Conservation (phyloP, 257 asterid species). For the Solanum pennellii region DNA sequence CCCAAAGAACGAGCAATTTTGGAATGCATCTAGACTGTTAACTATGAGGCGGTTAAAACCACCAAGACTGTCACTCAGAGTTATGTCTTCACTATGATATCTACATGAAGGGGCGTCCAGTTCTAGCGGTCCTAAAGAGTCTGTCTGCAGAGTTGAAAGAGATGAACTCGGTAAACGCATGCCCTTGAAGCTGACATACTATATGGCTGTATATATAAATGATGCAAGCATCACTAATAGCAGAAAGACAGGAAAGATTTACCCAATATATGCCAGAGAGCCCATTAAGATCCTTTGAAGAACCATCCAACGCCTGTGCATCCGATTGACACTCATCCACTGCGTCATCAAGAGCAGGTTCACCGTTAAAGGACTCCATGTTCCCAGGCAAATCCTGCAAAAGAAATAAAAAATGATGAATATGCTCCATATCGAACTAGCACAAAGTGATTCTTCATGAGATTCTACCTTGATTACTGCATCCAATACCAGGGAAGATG, state of each 20-base stretch:
- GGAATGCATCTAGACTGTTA: constrained; percentile 86
- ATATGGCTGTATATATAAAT: not conserved
- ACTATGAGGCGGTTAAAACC: constrained; percentile 84
- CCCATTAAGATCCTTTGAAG: constrained; percentile 46
- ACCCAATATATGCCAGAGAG: constrained; percentile 88
- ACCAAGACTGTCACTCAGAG: constrained; percentile 80
- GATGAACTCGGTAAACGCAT: constrained; percentile 6
- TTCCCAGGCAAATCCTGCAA: constrained; percentile 38
- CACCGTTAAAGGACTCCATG: constrained; percentile 18
- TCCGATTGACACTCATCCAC: constrained; percentile 26
- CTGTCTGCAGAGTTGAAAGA: constrained; percentile 54
- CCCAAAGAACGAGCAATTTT: constrained; percentile 77
- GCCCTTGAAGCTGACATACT: not conserved
- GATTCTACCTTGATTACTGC: constrained; percentile 38
- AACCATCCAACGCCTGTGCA: constrained; percentile 27
- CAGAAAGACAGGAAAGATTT: constrained; percentile 8
- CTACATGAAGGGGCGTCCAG: constrained; percentile 82
- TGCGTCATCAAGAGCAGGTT: constrained; percentile 18
- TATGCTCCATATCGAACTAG: not conserved
- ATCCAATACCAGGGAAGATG: constrained; percentile 27
- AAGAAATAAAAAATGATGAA: constrained; percentile 3
- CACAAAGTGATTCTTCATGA: not conserved
- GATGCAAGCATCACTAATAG: not conserved
- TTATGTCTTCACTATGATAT: constrained; percentile 67
- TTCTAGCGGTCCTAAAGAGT: constrained; percentile 88